Evolutionary conservation across 768 basidiomycete genomes (phyloP), one percentile per base, ranked within the genome.

Genomic region (Inosperma sp.): DNA sequence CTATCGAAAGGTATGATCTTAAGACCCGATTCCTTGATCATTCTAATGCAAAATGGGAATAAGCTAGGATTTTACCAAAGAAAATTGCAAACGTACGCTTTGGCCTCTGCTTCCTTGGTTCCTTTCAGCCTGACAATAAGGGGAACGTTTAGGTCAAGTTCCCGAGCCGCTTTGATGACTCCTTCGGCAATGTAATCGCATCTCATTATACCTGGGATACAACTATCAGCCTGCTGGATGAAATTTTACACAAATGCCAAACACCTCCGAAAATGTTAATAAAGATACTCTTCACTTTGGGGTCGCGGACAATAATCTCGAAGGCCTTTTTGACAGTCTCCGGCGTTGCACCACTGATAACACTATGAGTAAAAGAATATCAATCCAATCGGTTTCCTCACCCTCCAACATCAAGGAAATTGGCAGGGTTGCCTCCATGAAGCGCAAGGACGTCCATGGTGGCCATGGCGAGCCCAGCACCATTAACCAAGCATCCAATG

Each of bases 241-340:
- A 22, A 6, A 13, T 17, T 19, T 31, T 30, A 6, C 13, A 30
- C 17, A 16, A 17, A 22, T 49, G 16, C 60, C 75, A 27, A 58
- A 81, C n/a, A n/a, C 87, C 93, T 59, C 92, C 91, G 61, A 94
- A 93, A 66, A 93, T 93, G 73, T 99, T 99, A 72, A 99, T 96
- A 68, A 98, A 97, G 61, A 99, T 99, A 51, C 89, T 89, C 79
- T 94, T 95, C 61, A 98, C 95, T 66, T 90, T 89, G 56, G 85
- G 83, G 64, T 98, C 93, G 39, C 81, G 71, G 19, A 95, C 76
- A 19, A 99, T 79, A 59, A 99, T 89, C 71, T 97, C 93, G 61
- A 99, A 99, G 3, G 96, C 96, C 72, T 94, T 98, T 80, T 98
- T 99, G 59, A 99, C 96, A 4, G 96, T 97, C 64, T 96, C 91